Percentiles rank a stretch among this genome's conserved stretches.
phyloP scores from a whole-genome alignment of 345 rosid genomes.

The Raphanus sativus region DNA sequence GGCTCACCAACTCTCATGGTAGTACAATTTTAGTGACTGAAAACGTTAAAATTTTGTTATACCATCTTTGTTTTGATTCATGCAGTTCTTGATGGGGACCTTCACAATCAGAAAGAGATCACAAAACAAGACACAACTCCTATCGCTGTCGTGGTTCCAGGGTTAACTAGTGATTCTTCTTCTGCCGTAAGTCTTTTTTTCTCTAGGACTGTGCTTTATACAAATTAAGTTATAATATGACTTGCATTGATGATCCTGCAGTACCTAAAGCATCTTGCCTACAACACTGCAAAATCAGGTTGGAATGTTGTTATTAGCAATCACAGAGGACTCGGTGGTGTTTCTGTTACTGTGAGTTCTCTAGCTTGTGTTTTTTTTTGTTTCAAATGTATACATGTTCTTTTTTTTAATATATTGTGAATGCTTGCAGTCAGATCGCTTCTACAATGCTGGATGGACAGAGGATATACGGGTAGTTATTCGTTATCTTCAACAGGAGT shows the following conservation, averaged over 20 bases:
- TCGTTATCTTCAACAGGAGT: conserved; percentile 54
- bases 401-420: not conserved
- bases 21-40: not conserved
- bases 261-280: conserved; percentile 79
- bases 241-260: too few species aligned
- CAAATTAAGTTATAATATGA: not conserved
- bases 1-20: conserved; percentile 72
- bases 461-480: conserved; percentile 67
- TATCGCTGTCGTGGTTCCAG: conserved; percentile 61
- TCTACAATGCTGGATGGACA: conserved; percentile 94
- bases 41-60: not conserved
- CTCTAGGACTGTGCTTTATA: not conserved
- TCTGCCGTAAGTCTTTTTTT: conserved; percentile 51
- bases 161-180: conserved; percentile 70
- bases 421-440: conserved; percentile 74
- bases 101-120: conserved; percentile 32
- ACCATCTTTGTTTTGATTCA: not conserved
- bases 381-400: not conserved
- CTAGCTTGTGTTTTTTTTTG: not conserved
- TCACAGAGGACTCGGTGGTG: conserved; percentile 89
- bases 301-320: conserved; percentile 89
- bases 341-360: conserved; percentile 79
- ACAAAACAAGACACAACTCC: conserved; percentile 53
- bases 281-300: conserved; percentile 59
- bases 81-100: conserved; percentile 42